phyloP scores from a whole-genome alignment of 2,329 filamentous ascomycete genomes.

The Capronia coronata region DNA sequence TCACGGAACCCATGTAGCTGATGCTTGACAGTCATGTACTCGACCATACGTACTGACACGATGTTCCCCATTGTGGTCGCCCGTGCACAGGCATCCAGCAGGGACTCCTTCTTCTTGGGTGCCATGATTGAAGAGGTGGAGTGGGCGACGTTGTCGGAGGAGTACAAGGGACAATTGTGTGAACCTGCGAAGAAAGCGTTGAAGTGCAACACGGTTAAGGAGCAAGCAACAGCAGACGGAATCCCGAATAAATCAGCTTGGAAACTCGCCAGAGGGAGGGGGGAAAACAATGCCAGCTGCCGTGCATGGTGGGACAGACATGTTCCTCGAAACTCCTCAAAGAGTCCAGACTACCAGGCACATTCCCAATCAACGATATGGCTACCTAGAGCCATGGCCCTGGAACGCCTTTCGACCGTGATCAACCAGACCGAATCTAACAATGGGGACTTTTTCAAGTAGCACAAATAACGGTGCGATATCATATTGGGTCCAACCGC shows the following conservation, averaged over 20 bases:
- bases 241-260: not conserved
- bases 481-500: not conserved
- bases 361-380: not conserved
- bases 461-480: not conserved
- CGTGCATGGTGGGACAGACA: not conserved
- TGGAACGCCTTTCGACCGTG: not conserved
- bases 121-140: constrained; percentile 20
- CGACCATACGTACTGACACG: constrained; percentile 59
- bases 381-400: not conserved
- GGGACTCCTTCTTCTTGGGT: constrained; percentile 32
- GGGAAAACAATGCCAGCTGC: too few relatives aligned
- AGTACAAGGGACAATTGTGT: not conserved
- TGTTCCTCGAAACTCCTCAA: not conserved
- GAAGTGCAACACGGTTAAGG: too few relatives aligned
- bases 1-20: constrained; percentile 52
- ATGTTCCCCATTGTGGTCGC: constrained; percentile 56
- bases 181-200: too few relatives aligned
- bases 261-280: not conserved
- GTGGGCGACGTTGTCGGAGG: too few relatives aligned
- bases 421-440: not conserved
- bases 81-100: constrained; percentile 50
- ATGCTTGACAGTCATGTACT: constrained; percentile 54
- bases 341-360: not conserved
- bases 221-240: not conserved
- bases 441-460: not conserved